Conservation (phyloP, 1,284 basidiomycete genomes). For the Ceratorhiza oryzae-sativae region DNA sequence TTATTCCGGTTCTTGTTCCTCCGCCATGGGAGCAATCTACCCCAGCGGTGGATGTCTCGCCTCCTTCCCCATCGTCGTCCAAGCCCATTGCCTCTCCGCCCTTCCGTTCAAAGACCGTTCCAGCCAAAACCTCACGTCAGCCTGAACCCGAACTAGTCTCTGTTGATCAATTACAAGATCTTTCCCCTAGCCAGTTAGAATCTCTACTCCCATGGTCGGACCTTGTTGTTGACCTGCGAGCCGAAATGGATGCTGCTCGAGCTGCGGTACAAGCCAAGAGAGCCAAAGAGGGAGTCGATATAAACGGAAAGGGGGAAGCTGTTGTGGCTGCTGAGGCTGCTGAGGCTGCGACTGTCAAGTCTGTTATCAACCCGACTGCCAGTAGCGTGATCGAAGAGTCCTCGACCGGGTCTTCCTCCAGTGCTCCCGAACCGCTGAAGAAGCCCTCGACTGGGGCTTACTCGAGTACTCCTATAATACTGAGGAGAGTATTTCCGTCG, state of each 20-base stretch:
- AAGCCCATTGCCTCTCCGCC: not conserved
- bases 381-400: not conserved
- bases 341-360: not conserved
- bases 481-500: not conserved
- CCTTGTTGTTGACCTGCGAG: not conserved
- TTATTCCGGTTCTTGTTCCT: constrained; percentile 6
- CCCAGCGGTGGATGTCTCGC: not conserved
- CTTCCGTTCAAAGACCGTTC: constrained; percentile 1
- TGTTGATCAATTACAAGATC: not conserved
- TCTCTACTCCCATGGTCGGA: constrained; percentile 26
- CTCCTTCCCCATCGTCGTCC: not conserved
- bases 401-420: too few species aligned
- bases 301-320: constrained; percentile 28
- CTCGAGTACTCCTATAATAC: not conserved
- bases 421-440: too few species aligned
- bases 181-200: constrained; percentile 20
- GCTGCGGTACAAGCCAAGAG: constrained; percentile 12
- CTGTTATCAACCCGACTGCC: not conserved
- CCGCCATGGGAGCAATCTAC: not conserved
- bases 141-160: constrained; percentile 1
- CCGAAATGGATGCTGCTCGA: constrained; percentile 2
- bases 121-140: not conserved
- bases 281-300: constrained; percentile 17
- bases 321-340: constrained; percentile 19
- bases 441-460: not conserved